Evolutionary conservation across 208 protist genomes (phyloP).

Genomic region (Entamoeba invadens): DNA sequence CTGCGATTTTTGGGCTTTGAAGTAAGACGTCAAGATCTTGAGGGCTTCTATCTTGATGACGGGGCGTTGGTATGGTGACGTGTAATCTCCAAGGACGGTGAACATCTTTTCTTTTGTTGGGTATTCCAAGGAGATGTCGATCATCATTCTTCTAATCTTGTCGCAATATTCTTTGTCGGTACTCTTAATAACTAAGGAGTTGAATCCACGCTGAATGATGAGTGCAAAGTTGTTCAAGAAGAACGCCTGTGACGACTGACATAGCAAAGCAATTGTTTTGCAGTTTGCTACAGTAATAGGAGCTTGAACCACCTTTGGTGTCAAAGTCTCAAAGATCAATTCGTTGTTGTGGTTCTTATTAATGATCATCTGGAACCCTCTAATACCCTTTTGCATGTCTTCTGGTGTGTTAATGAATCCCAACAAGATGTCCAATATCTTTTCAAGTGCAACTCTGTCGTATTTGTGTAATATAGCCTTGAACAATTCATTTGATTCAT

Average conservation of each 20-base stretch:
- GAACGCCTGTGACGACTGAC: not conserved
- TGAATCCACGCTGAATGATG: not conserved
- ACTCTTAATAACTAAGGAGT: not conserved
- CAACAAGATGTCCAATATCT: not conserved
- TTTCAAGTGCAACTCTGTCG: not conserved
- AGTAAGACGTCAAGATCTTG: not conserved
- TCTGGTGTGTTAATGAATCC: not conserved
- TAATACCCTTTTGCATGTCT: not conserved
- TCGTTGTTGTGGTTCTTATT: not conserved
- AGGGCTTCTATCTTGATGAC: not conserved
- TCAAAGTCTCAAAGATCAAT: not conserved
- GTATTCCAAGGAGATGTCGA: not conserved
- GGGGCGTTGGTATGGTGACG: not conserved
- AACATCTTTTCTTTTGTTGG: not conserved
- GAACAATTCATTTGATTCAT: not conserved
- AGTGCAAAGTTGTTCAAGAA: not conserved
- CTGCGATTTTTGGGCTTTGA: not conserved
- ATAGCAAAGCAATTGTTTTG: not conserved
- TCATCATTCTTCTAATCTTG: not conserved
- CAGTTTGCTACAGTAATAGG: not conserved
- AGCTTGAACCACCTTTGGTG: not conserved
- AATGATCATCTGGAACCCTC: not conserved
- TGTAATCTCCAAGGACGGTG: not conserved
- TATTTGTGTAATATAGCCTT: not conserved
- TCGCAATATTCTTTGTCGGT: not conserved